Conservation (phyloP, 2,329 filamentous ascomycete genomes). For the Penicillium sclerotigenum region DNA sequence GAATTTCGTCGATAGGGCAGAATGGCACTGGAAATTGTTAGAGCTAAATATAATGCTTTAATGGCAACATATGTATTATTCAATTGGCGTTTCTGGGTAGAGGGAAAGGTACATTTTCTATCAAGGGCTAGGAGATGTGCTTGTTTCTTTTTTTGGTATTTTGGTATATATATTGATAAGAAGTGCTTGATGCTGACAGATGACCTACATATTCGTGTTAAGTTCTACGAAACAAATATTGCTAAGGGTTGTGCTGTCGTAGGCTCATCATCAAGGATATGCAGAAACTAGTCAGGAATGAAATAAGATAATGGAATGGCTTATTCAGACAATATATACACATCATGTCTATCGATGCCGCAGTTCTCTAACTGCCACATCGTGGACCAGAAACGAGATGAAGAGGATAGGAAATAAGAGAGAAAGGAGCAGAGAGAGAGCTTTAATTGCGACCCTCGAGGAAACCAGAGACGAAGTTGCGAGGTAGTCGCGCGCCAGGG, state of each 20-base stretch:
- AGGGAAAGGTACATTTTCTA: conserved; percentile 11
- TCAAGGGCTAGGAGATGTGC: background rate
- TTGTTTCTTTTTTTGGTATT: background rate
- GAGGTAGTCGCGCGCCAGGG: conserved; percentile 70
- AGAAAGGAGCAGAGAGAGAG: conserved; percentile 16
- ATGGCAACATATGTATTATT: too few species aligned
- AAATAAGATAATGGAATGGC: conserved; percentile 18
- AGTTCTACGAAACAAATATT: background rate
- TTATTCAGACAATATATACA: conserved; percentile 40
- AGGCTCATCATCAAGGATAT: background rate
- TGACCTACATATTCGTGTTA: background rate
- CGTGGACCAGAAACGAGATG: conserved; percentile 22
- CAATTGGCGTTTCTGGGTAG: conserved; percentile 27
- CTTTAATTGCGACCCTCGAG: conserved; percentile 69
- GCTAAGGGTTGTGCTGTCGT: background rate
- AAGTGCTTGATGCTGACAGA: background rate
- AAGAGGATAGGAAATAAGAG: conserved; percentile 13
- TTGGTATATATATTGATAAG: background rate
- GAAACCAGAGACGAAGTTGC: conserved; percentile 91
- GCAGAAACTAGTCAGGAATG: background rate
- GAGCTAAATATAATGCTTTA: too few species aligned
- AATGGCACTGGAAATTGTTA: too few species aligned
- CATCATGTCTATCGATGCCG: conserved; percentile 30
- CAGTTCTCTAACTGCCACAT: conserved; percentile 14
- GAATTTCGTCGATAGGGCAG: too few species aligned